phyloP scores from a whole-genome alignment of 306 rosid genomes.

The Abrus precatorius region DNA sequence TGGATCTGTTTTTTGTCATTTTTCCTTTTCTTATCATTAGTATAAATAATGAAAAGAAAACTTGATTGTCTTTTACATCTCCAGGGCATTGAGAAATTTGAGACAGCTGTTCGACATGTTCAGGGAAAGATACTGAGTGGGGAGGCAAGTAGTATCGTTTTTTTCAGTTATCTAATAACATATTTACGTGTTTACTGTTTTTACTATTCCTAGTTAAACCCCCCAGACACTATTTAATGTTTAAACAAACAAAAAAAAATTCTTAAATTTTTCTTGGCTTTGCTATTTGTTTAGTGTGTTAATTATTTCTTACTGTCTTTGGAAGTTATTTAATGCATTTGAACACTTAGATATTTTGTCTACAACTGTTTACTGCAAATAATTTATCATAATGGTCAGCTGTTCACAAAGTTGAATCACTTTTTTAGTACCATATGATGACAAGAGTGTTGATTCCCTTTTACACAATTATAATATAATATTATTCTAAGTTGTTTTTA shows the following conservation, averaged over 20 bases:
- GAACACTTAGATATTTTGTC: background rate
- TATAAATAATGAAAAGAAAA: conserved; percentile 23
- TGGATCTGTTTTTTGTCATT: conserved; percentile 21
- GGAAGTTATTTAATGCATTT: conserved; percentile 31
- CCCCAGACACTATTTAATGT: conserved; percentile 3
- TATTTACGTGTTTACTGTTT: conserved; percentile 4
- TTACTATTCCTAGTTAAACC: background rate
- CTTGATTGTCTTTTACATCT: conserved; percentile 37
- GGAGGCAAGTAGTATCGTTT: conserved; percentile 71
- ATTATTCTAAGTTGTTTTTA: conserved; percentile 21
- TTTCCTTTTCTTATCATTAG: conserved; percentile 8
- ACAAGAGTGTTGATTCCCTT: conserved; percentile 8
- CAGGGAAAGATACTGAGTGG: conserved; percentile 88
- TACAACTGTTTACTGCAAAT: conserved; percentile 15
- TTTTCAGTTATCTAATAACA: conserved; percentile 5
- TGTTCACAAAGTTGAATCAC: conserved; percentile 22
- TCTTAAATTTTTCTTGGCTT: conserved; percentile 17
- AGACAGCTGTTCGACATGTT: conserved; percentile 85
- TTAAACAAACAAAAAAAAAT: background rate
- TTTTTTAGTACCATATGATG: background rate
- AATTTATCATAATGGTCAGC: conserved; percentile 16
- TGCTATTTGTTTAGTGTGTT: conserved; percentile 17
- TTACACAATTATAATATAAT: conserved; percentile 15
- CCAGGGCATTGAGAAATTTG: conserved; percentile 95
- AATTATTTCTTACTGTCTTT: background rate